Percentiles rank a stretch among this genome's conserved stretches.
Evolutionary conservation across 148 eudicot species (phyloP).

Genomic region (Suaeda aralocaspica): DNA sequence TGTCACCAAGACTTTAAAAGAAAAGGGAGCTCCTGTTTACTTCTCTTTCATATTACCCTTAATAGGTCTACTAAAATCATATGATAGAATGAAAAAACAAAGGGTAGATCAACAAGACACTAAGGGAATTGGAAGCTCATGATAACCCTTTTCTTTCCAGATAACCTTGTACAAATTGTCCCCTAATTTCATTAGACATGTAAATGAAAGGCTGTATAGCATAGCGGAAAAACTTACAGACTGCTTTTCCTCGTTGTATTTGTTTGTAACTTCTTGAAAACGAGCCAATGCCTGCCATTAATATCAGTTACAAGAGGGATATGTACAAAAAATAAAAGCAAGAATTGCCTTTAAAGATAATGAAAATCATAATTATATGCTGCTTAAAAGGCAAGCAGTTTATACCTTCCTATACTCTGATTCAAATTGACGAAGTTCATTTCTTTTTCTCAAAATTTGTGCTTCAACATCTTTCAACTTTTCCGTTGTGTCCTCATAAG

Average conservation of each 20-base stretch:
- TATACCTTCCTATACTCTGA: conserved; percentile 87
- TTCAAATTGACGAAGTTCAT: conserved; percentile 92
- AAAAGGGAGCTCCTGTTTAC: background rate
- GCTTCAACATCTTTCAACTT: conserved; percentile 62
- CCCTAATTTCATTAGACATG: background rate
- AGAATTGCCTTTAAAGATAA: background rate
- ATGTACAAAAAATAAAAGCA: background rate
- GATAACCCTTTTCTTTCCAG: background rate
- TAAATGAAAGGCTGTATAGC: background rate
- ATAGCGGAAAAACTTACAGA: conserved; percentile 51
- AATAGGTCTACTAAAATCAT: too few relatives aligned
- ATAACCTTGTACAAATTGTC: background rate
- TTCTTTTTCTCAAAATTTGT: conserved; percentile 64
- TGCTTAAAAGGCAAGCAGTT: background rate
- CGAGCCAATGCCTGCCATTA: conserved; percentile 78
- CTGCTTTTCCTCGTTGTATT: conserved; percentile 90
- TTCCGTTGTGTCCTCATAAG: conserved; percentile 63
- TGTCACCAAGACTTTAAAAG: background rate
- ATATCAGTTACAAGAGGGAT: background rate
- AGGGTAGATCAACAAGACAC: background rate
- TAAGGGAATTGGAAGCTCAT: background rate
- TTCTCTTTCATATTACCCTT: too few relatives aligned
- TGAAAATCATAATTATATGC: background rate
- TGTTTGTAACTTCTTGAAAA: conserved; percentile 85
- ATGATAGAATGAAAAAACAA: background rate